A percentile compares a stretch with the other conserved stretches of the same genome.
These are phyloP conservation scores for Neurospora sp. DNA, from an alignment of 495 filamentous ascomycete genomes.

Conservation along the genomic window DNA sequence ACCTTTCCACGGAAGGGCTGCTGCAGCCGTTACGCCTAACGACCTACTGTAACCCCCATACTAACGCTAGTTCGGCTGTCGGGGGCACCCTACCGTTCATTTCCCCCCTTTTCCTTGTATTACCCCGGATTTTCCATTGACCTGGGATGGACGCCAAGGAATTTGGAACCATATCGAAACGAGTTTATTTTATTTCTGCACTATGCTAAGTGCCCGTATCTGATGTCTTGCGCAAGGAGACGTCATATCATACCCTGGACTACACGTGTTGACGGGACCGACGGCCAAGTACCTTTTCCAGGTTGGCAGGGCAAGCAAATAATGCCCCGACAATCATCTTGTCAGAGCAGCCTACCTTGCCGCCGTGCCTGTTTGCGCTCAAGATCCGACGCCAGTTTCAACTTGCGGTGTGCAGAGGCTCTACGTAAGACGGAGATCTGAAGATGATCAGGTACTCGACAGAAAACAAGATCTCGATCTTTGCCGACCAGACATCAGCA, in stretches of 20 bases:
- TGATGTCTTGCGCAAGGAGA: background rate
- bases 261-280: background rate
- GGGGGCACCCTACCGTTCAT: background rate
- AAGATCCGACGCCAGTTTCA: background rate
- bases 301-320: background rate
- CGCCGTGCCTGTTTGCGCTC: background rate
- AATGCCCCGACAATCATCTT: background rate
- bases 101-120: background rate
- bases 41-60: background rate
- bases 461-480: background rate
- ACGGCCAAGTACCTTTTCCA: background rate
- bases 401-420: background rate
- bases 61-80: background rate
- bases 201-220: background rate
- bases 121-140: background rate
- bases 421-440: background rate
- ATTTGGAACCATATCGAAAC: background rate
- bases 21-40: background rate
- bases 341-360: background rate
- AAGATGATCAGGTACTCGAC: background rate
- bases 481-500: background rate
- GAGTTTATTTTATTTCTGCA: background rate
- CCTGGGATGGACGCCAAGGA: background rate
- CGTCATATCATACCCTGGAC: background rate
- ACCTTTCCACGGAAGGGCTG: background rate